Evolutionary conservation across 1,284 basidiomycete genomes (phyloP).

Genomic region (Mycosarcoma mackinlayi): DNA sequence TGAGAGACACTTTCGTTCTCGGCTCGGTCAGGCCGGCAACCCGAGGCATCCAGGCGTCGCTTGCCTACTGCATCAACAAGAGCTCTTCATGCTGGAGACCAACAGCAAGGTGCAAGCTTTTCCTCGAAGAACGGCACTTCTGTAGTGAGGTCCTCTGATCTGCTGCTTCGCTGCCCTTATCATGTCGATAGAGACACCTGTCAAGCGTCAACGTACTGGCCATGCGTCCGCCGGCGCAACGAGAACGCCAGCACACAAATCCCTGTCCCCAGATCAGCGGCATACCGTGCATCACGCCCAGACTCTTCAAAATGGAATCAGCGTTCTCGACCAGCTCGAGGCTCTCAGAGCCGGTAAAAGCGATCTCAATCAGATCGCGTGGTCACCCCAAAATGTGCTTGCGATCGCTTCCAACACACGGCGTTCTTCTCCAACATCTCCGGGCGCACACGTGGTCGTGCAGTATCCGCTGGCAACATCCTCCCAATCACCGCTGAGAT

Average conservation of each 20-base stretch:
- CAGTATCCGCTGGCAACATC: conserved; percentile 22
- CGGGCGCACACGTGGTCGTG: conserved; percentile 24
- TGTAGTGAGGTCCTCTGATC: not conserved
- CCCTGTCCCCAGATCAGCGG: conserved; percentile 18
- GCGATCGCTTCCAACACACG: conserved; percentile 34
- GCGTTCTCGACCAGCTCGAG: conserved; percentile 17
- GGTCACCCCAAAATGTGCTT: conserved; percentile 40
- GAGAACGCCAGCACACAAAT: not conserved
- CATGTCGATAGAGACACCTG: conserved; percentile 34
- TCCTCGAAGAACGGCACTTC: no score
- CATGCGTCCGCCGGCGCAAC: conserved; percentile 1
- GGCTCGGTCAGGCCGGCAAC: no score
- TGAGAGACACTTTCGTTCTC: no score
- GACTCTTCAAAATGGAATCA: conserved; percentile 22
- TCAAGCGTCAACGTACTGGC: conserved; percentile 25
- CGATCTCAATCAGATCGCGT: conserved; percentile 29
- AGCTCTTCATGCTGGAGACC: no score
- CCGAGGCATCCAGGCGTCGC: no score
- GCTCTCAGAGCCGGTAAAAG: conserved; percentile 5
- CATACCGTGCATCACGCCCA: conserved; percentile 27
- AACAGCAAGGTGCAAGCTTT: no score
- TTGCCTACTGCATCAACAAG: no score
- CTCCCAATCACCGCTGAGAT: conserved; percentile 2
- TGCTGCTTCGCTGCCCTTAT: not conserved
- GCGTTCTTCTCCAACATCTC: conserved; percentile 6